Percentiles rank a stretch among this genome's conserved stretches.
These are phyloP conservation scores for Aspergillus tubingensis DNA, from an alignment of 2,329 filamentous ascomycete genomes.

Conservation along the genomic window DNA sequence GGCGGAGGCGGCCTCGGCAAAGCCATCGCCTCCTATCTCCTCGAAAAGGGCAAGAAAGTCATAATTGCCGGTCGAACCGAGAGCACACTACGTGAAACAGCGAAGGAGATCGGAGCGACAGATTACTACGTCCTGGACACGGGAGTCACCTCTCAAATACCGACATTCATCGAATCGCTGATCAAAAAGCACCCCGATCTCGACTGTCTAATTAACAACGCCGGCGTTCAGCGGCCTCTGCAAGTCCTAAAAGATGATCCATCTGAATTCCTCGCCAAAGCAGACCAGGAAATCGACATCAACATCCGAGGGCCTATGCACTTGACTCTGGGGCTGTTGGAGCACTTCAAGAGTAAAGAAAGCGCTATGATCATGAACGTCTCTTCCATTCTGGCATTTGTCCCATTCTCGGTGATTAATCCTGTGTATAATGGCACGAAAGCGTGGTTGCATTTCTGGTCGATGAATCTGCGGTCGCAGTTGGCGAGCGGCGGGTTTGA, in stretches of 20 bases:
- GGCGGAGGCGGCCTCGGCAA: conserved; percentile 31
- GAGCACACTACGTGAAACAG: conserved; percentile 51
- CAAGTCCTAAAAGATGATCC: conserved; percentile 40
- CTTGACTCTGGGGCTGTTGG: conserved; percentile 51
- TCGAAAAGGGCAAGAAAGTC: conserved; percentile 28
- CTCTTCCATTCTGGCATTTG: conserved; percentile 55
- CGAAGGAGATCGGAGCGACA: conserved; percentile 47
- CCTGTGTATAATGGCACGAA: conserved; percentile 63
- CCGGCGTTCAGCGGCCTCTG: conserved; percentile 59
- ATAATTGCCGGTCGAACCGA: conserved; percentile 47
- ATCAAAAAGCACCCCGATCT: conserved; percentile 55
- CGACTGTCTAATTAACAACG: conserved; percentile 63
- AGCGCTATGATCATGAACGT: conserved; percentile 56
- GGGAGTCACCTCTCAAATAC: conserved; percentile 43
- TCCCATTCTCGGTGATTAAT: conserved; percentile 57
- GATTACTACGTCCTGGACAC: conserved; percentile 58
- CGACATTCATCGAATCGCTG: conserved; percentile 49
- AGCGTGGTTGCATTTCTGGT: conserved; percentile 60
- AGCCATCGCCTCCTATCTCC: conserved; percentile 25
- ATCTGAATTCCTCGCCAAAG: conserved; percentile 45
- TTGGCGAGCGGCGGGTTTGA: conserved; percentile 40
- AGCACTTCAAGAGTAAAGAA: conserved; percentile 48
- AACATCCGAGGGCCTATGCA: conserved; percentile 63
- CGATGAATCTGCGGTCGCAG: conserved; percentile 57
- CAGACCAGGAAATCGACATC: conserved; percentile 60